phyloP scores from a whole-genome alignment of 2,329 filamentous ascomycete genomes.

The Leptographium wingfieldii region DNA sequence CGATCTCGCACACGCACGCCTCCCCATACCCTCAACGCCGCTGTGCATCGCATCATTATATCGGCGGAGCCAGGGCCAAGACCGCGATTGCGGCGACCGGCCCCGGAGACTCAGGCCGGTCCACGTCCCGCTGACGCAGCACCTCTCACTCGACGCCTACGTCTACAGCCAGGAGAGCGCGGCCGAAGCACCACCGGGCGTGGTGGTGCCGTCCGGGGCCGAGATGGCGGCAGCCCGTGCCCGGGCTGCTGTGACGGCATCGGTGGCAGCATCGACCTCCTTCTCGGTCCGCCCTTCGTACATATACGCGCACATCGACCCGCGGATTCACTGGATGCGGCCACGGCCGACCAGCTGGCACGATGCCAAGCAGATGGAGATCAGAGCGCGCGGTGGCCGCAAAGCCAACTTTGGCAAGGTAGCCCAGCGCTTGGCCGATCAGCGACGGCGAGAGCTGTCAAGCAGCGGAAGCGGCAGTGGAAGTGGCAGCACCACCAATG shows the following conservation, averaged over 20 bases:
- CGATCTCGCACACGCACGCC: background rate
- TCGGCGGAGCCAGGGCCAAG: background rate
- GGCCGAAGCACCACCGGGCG: constrained; percentile 11
- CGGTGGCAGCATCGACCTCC: constrained; percentile 6
- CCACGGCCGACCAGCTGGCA: constrained; percentile 32
- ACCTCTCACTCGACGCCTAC: constrained; percentile 13
- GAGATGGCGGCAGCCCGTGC: constrained; percentile 1
- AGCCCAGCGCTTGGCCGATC: constrained; percentile 19
- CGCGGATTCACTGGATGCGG: constrained; percentile 34
- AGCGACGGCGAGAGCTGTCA: background rate
- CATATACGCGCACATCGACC: constrained; percentile 34
- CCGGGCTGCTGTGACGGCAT: background rate
- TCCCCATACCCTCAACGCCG: background rate
- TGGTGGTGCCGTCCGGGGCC: constrained; percentile 9
- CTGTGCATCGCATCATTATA: background rate
- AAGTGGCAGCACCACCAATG: background rate
- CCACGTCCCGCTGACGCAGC: background rate
- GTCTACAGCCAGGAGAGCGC: constrained; percentile 16
- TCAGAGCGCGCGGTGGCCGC: constrained; percentile 31
- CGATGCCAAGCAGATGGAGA: constrained; percentile 34
- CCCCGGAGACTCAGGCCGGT: background rate
- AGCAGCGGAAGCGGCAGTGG: background rate
- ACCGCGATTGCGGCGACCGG: background rate
- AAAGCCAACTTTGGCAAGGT: constrained; percentile 40
- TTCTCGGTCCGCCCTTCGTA: constrained; percentile 17